Conservation (phyloP, 805 yeast species). For the Yamadazyma scolyti region DNA sequence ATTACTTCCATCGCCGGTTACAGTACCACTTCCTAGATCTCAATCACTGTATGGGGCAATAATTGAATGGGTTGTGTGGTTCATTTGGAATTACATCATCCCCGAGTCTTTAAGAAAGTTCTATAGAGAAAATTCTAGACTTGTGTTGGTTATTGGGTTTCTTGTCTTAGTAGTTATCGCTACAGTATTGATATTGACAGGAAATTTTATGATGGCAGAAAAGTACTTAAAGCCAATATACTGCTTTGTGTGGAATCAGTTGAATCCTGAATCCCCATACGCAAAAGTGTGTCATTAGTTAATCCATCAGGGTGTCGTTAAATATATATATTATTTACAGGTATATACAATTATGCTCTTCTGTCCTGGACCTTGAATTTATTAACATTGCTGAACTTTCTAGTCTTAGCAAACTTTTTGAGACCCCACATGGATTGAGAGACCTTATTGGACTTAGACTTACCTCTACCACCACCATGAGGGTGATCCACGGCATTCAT, state of each 20-base stretch:
- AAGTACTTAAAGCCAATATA: too few relatives aligned
- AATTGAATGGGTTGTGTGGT: too few relatives aligned
- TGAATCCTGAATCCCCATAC: too few relatives aligned
- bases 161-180: slow-evolving; percentile 7
- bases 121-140: slow-evolving; percentile 4
- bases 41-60: too few relatives aligned
- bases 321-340: slow-evolving; percentile 7
- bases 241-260: too few relatives aligned
- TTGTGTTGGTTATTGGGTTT: slow-evolving; percentile 2
- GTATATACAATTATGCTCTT: slow-evolving; percentile 17
- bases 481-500: slow-evolving; percentile 98
- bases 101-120: slow-evolving; percentile 13
- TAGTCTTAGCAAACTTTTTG: slow-evolving; percentile 90
- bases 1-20: slow-evolving; percentile 8
- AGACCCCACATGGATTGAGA: slow-evolving; percentile 97
- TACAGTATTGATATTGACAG: slow-evolving; percentile 13
- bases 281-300: too few relatives aligned
- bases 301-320: too few relatives aligned
- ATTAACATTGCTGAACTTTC: slow-evolving; percentile 84
- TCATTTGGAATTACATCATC: slow-evolving; percentile 16
- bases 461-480: slow-evolving; percentile 99
- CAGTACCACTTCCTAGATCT: background rate
- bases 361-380: slow-evolving; percentile 86
- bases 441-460: slow-evolving; percentile 90
- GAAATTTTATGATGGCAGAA: too few relatives aligned